Conservation (phyloP, 176 grass and related monocot genomes). For the Carex littledalei region DNA sequence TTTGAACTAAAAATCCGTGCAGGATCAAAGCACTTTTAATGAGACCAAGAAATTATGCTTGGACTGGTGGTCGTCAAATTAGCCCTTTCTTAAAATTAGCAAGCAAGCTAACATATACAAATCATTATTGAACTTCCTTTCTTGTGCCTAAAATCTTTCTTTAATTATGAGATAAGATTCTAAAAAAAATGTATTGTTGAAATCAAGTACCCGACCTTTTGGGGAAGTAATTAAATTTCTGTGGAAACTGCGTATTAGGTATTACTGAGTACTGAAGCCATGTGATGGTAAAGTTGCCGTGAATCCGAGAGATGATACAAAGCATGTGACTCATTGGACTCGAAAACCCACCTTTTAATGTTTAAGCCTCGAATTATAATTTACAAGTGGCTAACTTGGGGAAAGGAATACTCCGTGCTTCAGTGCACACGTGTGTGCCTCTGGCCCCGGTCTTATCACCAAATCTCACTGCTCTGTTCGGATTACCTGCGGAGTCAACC, state of each 20-base stretch:
- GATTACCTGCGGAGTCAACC: background rate
- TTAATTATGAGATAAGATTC: background rate
- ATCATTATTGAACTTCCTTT: background rate
- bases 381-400: background rate
- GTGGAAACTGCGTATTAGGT: too few species aligned
- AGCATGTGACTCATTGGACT: background rate
- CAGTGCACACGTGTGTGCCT: background rate
- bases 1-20: background rate
- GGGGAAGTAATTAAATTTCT: background rate
- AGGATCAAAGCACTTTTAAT: background rate
- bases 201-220: background rate
- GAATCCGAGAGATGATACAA: background rate
- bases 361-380: background rate
- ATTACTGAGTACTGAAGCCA: background rate
- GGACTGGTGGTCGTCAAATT: background rate
- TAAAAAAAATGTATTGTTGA: background rate
- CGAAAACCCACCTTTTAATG: background rate
- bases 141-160: background rate
- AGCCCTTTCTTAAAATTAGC: background rate
- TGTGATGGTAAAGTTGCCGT: background rate
- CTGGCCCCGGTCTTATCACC: background rate
- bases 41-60: background rate
- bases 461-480: background rate
- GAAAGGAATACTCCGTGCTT: background rate
- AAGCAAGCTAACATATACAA: background rate